Conservation (phyloP, 176 grass and related monocot species). For the Cymbopogon citratus region DNA sequence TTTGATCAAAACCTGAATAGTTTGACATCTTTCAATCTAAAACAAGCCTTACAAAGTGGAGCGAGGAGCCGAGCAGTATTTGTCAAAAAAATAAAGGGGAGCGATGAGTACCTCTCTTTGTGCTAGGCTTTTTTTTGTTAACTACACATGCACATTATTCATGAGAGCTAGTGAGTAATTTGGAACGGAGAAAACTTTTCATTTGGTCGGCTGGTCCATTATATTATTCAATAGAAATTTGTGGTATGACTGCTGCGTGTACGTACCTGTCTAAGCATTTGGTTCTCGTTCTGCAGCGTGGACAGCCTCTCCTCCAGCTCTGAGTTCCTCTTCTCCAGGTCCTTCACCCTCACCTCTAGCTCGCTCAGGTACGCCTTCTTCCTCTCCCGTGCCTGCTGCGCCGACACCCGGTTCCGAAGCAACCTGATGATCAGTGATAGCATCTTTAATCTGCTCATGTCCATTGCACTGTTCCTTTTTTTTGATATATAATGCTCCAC, state of each 20-base stretch:
- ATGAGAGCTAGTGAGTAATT: background rate
- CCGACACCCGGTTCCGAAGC: slow-evolving; percentile 75
- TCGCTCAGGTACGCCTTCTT: slow-evolving; percentile 72
- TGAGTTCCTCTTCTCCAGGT: slow-evolving; percentile 65
- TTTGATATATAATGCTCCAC: no score
- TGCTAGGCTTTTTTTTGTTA: no score
- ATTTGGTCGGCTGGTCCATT: background rate
- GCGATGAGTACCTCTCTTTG: no score
- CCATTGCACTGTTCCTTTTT: no score
- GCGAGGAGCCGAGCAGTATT: no score
- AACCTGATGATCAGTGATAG: slow-evolving; percentile 24
- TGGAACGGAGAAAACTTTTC: no score
- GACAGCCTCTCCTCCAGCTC: slow-evolving; percentile 75
- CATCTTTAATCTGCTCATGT: background rate
- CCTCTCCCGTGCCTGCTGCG: slow-evolving; percentile 80
- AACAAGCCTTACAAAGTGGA: background rate
- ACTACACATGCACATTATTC: background rate
- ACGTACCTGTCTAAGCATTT: slow-evolving; percentile 72
- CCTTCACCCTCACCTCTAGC: slow-evolving; percentile 60
- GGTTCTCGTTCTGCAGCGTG: slow-evolving; percentile 84
- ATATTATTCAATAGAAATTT: background rate
- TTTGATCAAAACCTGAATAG: background rate
- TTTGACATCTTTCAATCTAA: background rate
- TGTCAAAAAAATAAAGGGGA: no score
- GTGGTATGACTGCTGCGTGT: background rate